Conservation (phyloP, 2,329 filamentous ascomycete species). For the Neopestalotiopsis rosae region DNA sequence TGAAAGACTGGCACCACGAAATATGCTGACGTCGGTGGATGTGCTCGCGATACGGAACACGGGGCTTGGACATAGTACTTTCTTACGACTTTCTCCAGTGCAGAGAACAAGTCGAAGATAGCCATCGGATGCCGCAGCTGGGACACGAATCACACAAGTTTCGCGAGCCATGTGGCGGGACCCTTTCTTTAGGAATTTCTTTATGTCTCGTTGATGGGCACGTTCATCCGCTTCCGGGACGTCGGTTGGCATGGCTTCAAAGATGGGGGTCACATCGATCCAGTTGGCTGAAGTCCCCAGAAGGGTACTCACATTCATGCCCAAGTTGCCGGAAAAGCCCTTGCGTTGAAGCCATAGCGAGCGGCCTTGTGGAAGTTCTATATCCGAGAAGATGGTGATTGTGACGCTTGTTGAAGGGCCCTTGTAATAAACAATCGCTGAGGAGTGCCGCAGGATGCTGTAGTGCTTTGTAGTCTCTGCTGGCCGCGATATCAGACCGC, state of each 20-base stretch:
- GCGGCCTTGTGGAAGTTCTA: slow-evolving; percentile 59
- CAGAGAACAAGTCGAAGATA: slow-evolving; percentile 74
- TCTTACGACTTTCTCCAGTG: slow-evolving; percentile 44
- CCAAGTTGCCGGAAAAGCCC: slow-evolving; percentile 71
- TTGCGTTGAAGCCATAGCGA: slow-evolving; percentile 72
- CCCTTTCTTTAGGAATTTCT: slow-evolving; percentile 64
- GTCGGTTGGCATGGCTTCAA: slow-evolving; percentile 50
- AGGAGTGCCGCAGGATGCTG: slow-evolving; percentile 70
- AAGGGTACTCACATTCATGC: slow-evolving; percentile 69
- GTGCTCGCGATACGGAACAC: slow-evolving; percentile 73
- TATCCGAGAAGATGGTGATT: slow-evolving; percentile 68
- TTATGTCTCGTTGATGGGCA: slow-evolving; percentile 71
- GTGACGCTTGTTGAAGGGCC: slow-evolving; percentile 68
- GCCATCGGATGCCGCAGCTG: slow-evolving; percentile 66
- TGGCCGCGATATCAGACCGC: slow-evolving; percentile 67
- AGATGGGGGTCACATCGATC: slow-evolving; percentile 70
- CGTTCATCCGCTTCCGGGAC: slow-evolving; percentile 64
- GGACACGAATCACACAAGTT: slow-evolving; percentile 69
- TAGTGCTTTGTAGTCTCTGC: slow-evolving; percentile 69
- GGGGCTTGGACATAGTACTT: slow-evolving; percentile 68
- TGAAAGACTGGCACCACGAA: slow-evolving; percentile 68
- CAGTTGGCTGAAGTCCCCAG: slow-evolving; percentile 64
- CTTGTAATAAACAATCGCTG: slow-evolving; percentile 68
- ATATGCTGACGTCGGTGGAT: slow-evolving; percentile 62
- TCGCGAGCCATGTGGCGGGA: slow-evolving; percentile 61